Base-by-base conservation (phyloP, 2,329 filamentous ascomycete species). In the Ceratocystiopsis minuta region DNA sequence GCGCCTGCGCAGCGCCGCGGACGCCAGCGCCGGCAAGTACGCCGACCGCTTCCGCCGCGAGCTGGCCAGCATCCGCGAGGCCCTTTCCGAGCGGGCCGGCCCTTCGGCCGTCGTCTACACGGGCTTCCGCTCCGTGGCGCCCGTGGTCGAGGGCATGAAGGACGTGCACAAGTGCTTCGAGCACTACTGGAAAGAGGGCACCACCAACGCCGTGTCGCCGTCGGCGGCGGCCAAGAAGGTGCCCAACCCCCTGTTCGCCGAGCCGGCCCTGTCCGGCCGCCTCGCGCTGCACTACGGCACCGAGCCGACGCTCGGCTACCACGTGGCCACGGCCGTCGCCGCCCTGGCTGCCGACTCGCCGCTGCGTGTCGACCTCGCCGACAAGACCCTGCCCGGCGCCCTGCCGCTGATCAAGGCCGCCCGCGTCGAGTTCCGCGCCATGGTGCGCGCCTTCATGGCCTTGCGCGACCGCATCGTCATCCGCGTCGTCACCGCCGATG, bases 301-400 rank as follows among this genome's bases (percentile, higher is more conserved):
- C 4, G 59, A 76, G 45, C 72, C 74, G 0, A 46, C 74, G 0
- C 50, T 66, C 6, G 66, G 71, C 1, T 78, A 70, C 44, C 72
- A 78, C 52, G 58, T 77, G n/a, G 67, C 68, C 2, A 55, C 61
- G 1, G 66, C 63, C 3, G 62, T 60, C 44, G 57, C 59, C 2
- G 50, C 57, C 0, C 54, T 68, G 2, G 48, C 55, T 0, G 51
- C 60, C 4, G 40, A 47, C 1, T 68, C 65, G 1, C 62, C 65
- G 0, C 51, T 68, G 18, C 53, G 52, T 6, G 49, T 55, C 2
- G 37, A 46, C 4, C 53, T 52, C 7, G 49, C 54, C 2, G 37
- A 46, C 4, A 37, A 47, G 2, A 37, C 39, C 18, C 45, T 10
- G 31, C 31, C 16, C 3, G 40, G 37, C 6, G 15, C 13, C 3